Evolutionary conservation across 2,329 filamentous ascomycete species (phyloP).

Genomic region (Ophiostoma himal-ulmi): DNA sequence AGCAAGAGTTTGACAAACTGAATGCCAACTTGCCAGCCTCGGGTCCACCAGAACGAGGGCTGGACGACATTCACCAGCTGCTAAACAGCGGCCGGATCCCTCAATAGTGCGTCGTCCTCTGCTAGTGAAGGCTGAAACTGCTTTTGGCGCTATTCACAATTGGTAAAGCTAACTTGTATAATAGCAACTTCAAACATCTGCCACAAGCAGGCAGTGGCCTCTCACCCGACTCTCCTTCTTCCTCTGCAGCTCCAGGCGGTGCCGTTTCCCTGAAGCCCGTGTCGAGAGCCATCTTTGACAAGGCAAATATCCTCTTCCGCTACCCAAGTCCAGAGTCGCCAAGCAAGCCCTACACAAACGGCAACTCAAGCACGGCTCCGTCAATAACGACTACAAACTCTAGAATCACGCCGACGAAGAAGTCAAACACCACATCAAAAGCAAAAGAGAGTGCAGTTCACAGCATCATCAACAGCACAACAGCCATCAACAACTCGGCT

Average conservation of each 20-base stretch:
- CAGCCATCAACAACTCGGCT: conserved; percentile 3
- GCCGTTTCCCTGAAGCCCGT: conserved; percentile 46
- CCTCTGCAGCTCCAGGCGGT: conserved; percentile 31
- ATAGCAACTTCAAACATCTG: conserved; percentile 54
- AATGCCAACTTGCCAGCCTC: conserved; percentile 56
- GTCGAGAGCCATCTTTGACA: conserved; percentile 44
- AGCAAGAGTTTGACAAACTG: conserved; percentile 57
- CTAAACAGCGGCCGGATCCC: conserved; percentile 63
- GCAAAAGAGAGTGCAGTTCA: conserved; percentile 23
- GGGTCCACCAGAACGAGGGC: conserved; percentile 49
- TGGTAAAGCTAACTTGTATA: background rate
- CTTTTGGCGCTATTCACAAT: background rate
- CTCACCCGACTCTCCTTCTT: conserved; percentile 21
- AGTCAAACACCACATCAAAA: conserved; percentile 23
- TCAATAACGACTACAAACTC: conserved; percentile 30
- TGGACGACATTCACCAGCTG: conserved; percentile 69
- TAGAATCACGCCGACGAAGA: conserved; percentile 31
- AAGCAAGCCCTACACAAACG: conserved; percentile 14
- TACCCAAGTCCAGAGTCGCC: conserved; percentile 37
- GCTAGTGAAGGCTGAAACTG: background rate
- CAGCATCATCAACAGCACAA: conserved; percentile 14
- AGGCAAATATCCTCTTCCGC: conserved; percentile 38
- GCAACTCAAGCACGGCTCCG: conserved; percentile 19
- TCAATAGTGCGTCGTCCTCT: conserved; percentile 49
- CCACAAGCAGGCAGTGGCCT: conserved; percentile 32